Base-by-base conservation (phyloP, 2,329 filamentous ascomycete genomes). In the Sclerotiophoma versabilis region DNA sequence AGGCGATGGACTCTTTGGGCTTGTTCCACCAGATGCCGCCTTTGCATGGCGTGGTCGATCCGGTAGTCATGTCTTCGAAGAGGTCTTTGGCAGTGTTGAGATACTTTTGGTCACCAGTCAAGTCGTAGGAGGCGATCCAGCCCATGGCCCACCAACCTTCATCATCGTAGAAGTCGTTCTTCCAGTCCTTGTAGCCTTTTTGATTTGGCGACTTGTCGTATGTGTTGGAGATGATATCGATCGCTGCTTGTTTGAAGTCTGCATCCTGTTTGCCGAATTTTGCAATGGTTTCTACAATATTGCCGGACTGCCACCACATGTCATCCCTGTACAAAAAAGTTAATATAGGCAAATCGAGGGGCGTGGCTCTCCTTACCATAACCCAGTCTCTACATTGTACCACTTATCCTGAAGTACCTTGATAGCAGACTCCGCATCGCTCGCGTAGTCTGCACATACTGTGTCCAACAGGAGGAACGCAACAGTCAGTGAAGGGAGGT, bases 91-190 rank as follows among this genome's bases (percentile, higher is more conserved):
- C 83, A 5, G 79, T 76, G 39, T 83, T 66, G 32, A 87, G 80
- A 59, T 84, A 87, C n/a, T 77, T 75, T 2, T 59, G 29, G 37
- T 86, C 75, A 3, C 75, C 72, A 0, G 84, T 84, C 14, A 84
- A 73, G 63, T 87, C 85, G 63, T 79, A 85, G 4, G 82, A 76
- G 20, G 81, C 79, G 47, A 87, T 81, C 77, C 84, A 81, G 15
- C 77, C 84, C 53, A 87, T 76, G 9, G 80, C 84, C 85, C 85
- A 87, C 85, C 85, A 87, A n/a, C 83, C 80, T 65, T 84, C 81
- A 62, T 87, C 85, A 58, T 87, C 85, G 59, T 84, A 85, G 54
- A 74, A 85, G 6, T 80, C 77, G 54, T 84, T 83, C 49, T 81
- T 69, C 64, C 83, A 84, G 17, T 59, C 54, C 0, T 54, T 66